Evolutionary conservation across 108 stramenopile genomes (phyloP).

Genomic region (Chaetoceros tenuissimus): DNA sequence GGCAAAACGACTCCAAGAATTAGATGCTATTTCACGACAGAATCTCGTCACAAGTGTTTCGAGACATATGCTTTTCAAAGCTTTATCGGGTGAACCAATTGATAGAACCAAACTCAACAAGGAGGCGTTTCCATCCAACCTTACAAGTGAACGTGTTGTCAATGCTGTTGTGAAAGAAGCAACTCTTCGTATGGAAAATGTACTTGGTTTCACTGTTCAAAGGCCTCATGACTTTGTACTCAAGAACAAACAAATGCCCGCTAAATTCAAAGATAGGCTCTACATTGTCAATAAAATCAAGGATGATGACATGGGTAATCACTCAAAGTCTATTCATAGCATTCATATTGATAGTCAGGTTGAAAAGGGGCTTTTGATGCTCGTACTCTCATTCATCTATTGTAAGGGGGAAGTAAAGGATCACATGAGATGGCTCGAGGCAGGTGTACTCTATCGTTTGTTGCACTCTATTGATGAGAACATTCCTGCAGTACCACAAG

Average conservation of each 20-base stretch:
- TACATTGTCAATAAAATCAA: conserved; percentile 51
- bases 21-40: conserved; percentile 40
- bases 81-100: conserved; percentile 59
- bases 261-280: conserved; percentile 57
- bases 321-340: conserved; percentile 52
- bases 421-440: conserved; percentile 57
- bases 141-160: conserved; percentile 20
- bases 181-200: conserved; percentile 33
- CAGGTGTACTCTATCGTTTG: conserved; percentile 53
- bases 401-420: conserved; percentile 64
- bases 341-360: conserved; percentile 34
- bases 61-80: conserved; percentile 67
- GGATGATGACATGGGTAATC: conserved; percentile 49
- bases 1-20: conserved; percentile 33
- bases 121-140: conserved; percentile 44
- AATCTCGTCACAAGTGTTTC: conserved; percentile 43
- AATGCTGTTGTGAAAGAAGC: conserved; percentile 57
- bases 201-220: conserved; percentile 69
- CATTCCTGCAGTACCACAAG: conserved; percentile 61
- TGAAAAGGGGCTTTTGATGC: conserved; percentile 65
- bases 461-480: conserved; percentile 71
- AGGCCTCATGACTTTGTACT: conserved; percentile 50
- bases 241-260: conserved; percentile 37
- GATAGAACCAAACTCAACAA: conserved; percentile 56
- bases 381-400: conserved; percentile 62